Conservation (phyloP, 2,329 filamentous ascomycete species). For the Stagonosporopsis chrysanthemi region DNA sequence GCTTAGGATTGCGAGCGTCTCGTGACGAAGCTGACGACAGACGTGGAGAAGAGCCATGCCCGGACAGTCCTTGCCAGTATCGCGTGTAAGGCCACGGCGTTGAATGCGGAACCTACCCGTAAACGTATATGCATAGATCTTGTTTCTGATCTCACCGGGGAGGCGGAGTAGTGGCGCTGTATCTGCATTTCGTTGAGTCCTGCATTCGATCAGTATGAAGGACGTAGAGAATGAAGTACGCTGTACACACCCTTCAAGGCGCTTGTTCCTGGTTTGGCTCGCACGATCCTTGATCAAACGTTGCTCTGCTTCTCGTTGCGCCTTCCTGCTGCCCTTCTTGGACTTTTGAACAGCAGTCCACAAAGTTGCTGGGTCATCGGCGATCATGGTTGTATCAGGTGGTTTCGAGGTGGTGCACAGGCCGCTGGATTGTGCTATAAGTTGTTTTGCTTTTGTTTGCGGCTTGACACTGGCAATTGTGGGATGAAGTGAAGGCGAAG, state of each 20-base stretch:
- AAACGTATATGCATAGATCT: slow-evolving; percentile 8
- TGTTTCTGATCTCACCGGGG: slow-evolving; percentile 14
- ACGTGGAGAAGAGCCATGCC: not conserved
- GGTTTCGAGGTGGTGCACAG: too few species aligned
- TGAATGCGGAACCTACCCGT: not conserved
- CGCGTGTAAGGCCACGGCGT: not conserved
- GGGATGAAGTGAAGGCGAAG: too few species aligned
- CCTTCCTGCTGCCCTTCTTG: not conserved
- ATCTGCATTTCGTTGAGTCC: not conserved
- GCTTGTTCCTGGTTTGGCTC: not conserved
- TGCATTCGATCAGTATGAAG: not conserved
- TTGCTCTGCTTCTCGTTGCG: not conserved
- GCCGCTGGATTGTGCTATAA: too few species aligned
- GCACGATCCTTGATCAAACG: not conserved
- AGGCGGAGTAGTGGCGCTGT: slow-evolving; percentile 2
- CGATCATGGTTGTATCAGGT: too few species aligned
- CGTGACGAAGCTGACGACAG: not conserved
- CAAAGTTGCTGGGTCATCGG: too few species aligned
- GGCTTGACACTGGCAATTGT: too few species aligned
- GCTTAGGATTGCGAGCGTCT: not conserved
- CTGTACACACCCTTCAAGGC: not conserved
- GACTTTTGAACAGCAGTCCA: not conserved
- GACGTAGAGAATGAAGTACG: not conserved
- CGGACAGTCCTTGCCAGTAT: not conserved
- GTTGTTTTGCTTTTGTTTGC: too few species aligned